A percentile compares a stretch with the other conserved stretches of the same genome.
Conservation (phyloP, 495 filamentous ascomycete species). For the Aspergillus wentii region DNA sequence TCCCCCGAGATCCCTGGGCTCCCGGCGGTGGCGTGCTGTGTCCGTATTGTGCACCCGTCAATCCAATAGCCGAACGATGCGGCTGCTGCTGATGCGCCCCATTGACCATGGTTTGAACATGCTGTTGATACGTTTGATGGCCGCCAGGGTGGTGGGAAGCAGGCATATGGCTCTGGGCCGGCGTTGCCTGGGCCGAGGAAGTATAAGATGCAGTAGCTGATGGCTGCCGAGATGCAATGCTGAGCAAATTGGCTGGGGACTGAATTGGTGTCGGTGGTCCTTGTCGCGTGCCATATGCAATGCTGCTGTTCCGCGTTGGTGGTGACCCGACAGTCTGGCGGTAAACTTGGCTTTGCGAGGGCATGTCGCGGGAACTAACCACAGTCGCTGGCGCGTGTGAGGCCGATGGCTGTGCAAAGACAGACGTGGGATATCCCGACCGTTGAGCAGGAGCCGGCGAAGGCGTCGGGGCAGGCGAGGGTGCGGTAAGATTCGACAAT, state of each 20-base stretch:
- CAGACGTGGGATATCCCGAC: slow-evolving; percentile 24
- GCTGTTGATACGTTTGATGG: slow-evolving; percentile 34
- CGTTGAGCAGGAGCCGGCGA: slow-evolving; percentile 34
- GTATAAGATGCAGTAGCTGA: slow-evolving; percentile 21
- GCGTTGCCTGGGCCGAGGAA: slow-evolving; percentile 21
- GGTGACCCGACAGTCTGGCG: slow-evolving; percentile 29
- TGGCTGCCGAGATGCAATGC: slow-evolving; percentile 26
- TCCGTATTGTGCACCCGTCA: slow-evolving; percentile 31
- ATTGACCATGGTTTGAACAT: slow-evolving; percentile 37
- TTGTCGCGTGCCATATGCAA: slow-evolving; percentile 29
- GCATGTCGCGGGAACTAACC: slow-evolving; percentile 27
- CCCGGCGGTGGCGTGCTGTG: slow-evolving; percentile 34
- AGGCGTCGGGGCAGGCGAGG: slow-evolving; percentile 37
- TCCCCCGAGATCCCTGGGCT: slow-evolving; percentile 18
- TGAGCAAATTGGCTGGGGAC: slow-evolving; percentile 27
- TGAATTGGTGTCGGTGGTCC: slow-evolving; percentile 29
- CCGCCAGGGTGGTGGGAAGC: slow-evolving; percentile 14
- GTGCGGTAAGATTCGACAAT: slow-evolving; percentile 23
- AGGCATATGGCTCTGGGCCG: slow-evolving; percentile 17
- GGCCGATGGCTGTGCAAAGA: slow-evolving; percentile 27
- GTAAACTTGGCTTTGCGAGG: slow-evolving; percentile 23
- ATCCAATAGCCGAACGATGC: slow-evolving; percentile 29
- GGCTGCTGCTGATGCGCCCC: slow-evolving; percentile 31
- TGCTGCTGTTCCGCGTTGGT: slow-evolving; percentile 24
- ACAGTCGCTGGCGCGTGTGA: slow-evolving; percentile 18